Evolutionary conservation across 306 rosid species (phyloP).

Genomic region (Quercus rubra): DNA sequence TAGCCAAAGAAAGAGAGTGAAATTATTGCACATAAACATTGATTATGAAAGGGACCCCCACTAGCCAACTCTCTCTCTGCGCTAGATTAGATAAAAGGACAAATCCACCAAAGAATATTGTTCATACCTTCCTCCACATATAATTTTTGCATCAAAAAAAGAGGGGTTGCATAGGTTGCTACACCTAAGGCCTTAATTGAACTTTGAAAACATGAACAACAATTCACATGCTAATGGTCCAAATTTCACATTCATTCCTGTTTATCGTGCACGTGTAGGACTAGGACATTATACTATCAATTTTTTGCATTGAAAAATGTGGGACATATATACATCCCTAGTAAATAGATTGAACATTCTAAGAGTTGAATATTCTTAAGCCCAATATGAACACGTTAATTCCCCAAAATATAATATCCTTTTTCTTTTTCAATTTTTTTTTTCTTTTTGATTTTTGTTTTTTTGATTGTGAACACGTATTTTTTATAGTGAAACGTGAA

Average conservation of each 20-base stretch:
- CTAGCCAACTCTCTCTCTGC: constrained; percentile 5
- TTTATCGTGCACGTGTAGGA: neutral
- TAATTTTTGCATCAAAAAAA: neutral
- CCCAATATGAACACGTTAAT: neutral
- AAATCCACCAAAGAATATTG: constrained; percentile 25
- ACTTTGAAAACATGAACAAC: neutral
- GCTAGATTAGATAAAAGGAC: constrained; percentile 15
- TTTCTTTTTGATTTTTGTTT: neutral
- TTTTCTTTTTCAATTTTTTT: too few relatives aligned
- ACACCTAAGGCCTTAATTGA: neutral
- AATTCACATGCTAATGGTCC: neutral
- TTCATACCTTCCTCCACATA: neutral
- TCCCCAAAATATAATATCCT: neutral
- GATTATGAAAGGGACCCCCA: constrained; percentile 37
- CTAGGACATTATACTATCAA: neutral
- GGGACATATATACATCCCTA: neutral
- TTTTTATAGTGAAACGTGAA: neutral
- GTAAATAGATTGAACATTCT: neutral
- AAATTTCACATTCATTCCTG: neutral
- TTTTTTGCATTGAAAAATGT: neutral
- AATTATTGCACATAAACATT: constrained; percentile 31
- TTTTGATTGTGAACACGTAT: constrained; percentile 11
- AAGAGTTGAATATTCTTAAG: neutral
- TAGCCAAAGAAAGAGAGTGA: constrained; percentile 11
- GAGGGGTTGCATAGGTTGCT: neutral